Evolutionary conservation across 2,329 filamentous ascomycete genomes (phyloP), one percentile per base, ranked within the genome.

Genomic region (Ceratocystis papillata): DNA sequence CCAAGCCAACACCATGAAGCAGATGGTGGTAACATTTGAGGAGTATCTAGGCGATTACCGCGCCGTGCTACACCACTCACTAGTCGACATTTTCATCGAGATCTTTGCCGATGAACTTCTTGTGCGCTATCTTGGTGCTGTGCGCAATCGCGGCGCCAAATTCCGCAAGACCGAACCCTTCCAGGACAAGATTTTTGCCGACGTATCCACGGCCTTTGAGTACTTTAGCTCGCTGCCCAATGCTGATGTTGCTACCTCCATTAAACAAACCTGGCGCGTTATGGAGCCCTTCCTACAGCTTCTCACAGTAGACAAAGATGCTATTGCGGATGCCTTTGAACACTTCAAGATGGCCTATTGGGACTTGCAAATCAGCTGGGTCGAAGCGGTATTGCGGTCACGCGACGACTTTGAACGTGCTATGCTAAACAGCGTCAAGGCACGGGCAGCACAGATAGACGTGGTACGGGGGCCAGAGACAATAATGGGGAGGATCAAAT

Each of bases 301-400:
- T 67, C 79, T 99, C n/a, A 85, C 85, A 2, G 85, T 87, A 37
- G 90, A 94, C 73, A 87, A 86, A 63, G 82, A 85, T 37, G 80
- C 79, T 28, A 80, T 96, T 0, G 85, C 90, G 17, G 84, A 88
- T 63, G 86, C 89, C 1, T 97, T 96, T 73, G 87, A 87, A 71
- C 78, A 79, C 4, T 93, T 99, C 78, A 97, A 96, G 80, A 79
- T 77, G 48, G 81, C 84, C 59, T 96, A 96, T 75, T 96, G 93
- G 89, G 94, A 99, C 76, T 79, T 97, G 73, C 90, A 95, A 75
- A 86, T 97, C 67, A 87, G 86, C 59, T 99, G 94, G 94, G 91
- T 99, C 6, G 95, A 99, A 79, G 88, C 89, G 5, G 93, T 96
- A 61, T 74, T 99, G 69, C 83, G 92, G 70, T 81, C 86, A 1